A percentile compares a stretch with the other conserved stretches of the same genome.
Conservation (phyloP, 192 early-diverging fungal species). For the Geosiphon pyriformis region DNA sequence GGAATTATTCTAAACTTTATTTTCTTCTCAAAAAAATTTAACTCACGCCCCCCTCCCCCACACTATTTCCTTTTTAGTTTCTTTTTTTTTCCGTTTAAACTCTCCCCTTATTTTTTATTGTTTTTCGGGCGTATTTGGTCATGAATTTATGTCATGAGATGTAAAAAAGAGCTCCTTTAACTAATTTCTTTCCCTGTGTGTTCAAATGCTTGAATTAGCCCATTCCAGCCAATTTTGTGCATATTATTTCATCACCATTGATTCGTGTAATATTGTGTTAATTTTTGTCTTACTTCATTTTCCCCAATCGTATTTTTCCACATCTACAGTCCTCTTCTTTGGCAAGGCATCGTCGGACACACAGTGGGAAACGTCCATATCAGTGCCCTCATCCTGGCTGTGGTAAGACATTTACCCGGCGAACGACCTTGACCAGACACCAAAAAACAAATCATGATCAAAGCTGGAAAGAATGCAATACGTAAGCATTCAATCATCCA, state of each 20-base stretch:
- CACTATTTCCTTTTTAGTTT: too few species aligned
- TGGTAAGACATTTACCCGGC: conserved; percentile 66
- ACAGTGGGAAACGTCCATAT: conserved; percentile 75
- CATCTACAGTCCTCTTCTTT: conserved; percentile 49
- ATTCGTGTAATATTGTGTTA: neutral
- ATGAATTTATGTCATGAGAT: too few species aligned
- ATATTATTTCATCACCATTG: neutral
- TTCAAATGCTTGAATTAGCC: neutral
- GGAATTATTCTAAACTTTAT: too few species aligned
- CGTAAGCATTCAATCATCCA: neutral
- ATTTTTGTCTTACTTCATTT: neutral
- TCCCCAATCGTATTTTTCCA: too few species aligned
- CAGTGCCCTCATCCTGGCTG: conserved; percentile 63
- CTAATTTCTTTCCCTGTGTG: neutral
- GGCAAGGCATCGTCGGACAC: conserved; percentile 70
- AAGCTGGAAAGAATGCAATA: conserved; percentile 23
- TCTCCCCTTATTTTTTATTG: too few species aligned
- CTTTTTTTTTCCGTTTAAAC: too few species aligned
- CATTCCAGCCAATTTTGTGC: neutral
- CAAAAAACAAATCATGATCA: conserved; percentile 15
- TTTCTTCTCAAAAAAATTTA: too few species aligned
- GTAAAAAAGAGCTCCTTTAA: too few species aligned
- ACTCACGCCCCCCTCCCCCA: too few species aligned
- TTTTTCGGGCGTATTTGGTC: too few species aligned
- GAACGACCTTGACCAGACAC: conserved; percentile 61